Percentiles rank a stretch among this genome's conserved stretches.
Evolutionary conservation across 2,329 filamentous ascomycete species (phyloP).

Genomic region (Neopestalotiopsis rosae): DNA sequence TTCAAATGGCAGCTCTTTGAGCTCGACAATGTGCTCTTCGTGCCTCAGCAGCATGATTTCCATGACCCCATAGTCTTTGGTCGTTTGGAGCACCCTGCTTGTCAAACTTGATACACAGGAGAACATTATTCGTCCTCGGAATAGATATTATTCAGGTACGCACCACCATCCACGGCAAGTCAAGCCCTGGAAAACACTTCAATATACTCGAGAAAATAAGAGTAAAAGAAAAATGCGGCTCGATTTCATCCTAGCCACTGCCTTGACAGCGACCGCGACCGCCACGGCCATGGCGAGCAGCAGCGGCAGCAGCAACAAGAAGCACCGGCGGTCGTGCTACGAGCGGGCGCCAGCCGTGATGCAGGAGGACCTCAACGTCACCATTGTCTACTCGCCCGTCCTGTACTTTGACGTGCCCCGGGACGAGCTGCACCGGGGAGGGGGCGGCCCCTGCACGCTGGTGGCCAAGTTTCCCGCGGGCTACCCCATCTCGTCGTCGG

Average conservation of each 20-base stretch:
- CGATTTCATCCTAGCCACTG: not conserved
- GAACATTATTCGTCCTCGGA: too few relatives aligned
- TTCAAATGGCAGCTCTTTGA: not conserved
- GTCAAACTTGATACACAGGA: too few relatives aligned
- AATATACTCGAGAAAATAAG: not conserved
- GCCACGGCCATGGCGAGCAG: not conserved
- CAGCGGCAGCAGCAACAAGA: constrained; percentile 2
- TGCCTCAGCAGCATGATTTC: too few relatives aligned
- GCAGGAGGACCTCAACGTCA: constrained; percentile 26
- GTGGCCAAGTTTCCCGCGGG: constrained; percentile 32
- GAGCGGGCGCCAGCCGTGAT: constrained; percentile 22
- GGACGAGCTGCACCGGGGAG: constrained; percentile 7
- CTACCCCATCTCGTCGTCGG: constrained; percentile 23
- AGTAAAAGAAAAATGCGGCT: not conserved
- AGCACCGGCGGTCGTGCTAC: constrained; percentile 19
- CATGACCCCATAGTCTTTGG: too few relatives aligned
- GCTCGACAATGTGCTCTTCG: not conserved
- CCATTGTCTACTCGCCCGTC: constrained; percentile 16
- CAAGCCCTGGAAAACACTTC: not conserved
- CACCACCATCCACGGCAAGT: not conserved
- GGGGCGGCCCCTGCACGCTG: constrained; percentile 32
- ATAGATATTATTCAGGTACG: too few relatives aligned
- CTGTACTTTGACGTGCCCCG: constrained; percentile 27
- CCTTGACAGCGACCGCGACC: not conserved
- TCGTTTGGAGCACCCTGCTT: too few relatives aligned